A percentile compares a stretch with the other conserved stretches of the same genome.
phyloP scores from a whole-genome alignment of 139 green algal species.

The Asterochloris erici region DNA sequence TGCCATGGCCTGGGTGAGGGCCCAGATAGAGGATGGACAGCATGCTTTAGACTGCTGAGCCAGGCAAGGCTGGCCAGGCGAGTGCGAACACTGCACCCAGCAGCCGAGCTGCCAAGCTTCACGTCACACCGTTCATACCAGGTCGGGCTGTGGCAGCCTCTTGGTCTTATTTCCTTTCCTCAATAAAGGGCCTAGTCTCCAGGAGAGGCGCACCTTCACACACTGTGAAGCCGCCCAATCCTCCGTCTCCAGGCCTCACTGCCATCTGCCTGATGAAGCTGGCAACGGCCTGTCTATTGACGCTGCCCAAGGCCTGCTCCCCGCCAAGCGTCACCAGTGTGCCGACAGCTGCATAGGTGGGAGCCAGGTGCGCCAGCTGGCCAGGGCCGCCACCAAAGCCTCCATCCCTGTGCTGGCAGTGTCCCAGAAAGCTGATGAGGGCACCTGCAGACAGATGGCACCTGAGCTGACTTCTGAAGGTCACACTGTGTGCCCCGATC shows the following conservation, averaged over 20 bases:
- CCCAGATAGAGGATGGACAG: too few species aligned
- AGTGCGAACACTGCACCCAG: neutral
- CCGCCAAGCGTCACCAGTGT: slow-evolving; percentile 80
- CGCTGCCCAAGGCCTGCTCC: slow-evolving; percentile 38
- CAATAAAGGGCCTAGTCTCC: neutral
- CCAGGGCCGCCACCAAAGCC: slow-evolving; percentile 86
- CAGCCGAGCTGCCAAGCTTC: neutral
- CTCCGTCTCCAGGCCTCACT: slow-evolving; percentile 52
- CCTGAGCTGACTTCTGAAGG: too few species aligned
- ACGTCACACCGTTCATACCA: neutral
- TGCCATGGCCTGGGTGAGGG: too few species aligned
- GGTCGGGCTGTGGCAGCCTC: neutral
- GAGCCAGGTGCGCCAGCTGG: slow-evolving; percentile 92
- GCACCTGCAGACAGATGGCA: slow-evolving; percentile 21
- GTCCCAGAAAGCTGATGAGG: slow-evolving; percentile 66
- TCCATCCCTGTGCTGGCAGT: slow-evolving; percentile 69
- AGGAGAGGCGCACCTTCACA: slow-evolving; percentile 61
- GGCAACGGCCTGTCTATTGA: slow-evolving; percentile 50
- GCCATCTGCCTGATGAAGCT: slow-evolving; percentile 78
- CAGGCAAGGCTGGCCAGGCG: neutral
- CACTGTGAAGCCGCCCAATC: slow-evolving; percentile 72
- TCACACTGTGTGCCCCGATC: too few species aligned
- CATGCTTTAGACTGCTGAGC: neutral
- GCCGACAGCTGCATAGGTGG: slow-evolving; percentile 89
- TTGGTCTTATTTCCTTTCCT: neutral